Evolutionary conservation across 768 basidiomycete genomes (phyloP), one percentile per base, ranked within the genome.

Genomic region (Leccinum sublutescens): DNA sequence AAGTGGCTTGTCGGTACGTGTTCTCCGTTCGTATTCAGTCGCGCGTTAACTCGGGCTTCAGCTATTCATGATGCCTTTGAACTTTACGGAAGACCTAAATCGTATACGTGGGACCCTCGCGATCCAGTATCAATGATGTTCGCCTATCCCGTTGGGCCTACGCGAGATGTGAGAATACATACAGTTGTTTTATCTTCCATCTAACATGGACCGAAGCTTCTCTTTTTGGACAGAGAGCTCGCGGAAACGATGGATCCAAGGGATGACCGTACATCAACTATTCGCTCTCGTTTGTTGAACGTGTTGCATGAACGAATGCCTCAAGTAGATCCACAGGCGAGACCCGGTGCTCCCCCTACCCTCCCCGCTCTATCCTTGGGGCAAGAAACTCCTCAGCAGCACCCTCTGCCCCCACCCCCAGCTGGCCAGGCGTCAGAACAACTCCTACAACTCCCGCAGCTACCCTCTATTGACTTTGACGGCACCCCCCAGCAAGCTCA

Each of bases 51-150:
- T 17, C 50, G 60, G 59, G 47, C 59, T 19, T 55, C 64, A 91
- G 91, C 83, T 14, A 78, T 95, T 43, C 94, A 95, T 65, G 93
- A 94, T 70, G 85, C 88, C 2, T 97, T 95, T 70, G 82, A 82
- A 54, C 78, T 98, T 21, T 96, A 98, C 69, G 96, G 97, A 33
- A 83, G 96, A 50, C 94, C 95, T 5, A 82, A 84, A 23, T 75
- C 79, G 23, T 97, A 95, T 77, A 88, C 85, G 27, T 98, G 93
- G 93, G 91, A 98, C 67, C 91, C 91, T 54, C 82, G 89, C 14
- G 87, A 96, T 70, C 82, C 86, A 0, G 70, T 73, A 8, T 93
- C 91, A 10, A 81, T 96, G 73, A 95, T 98, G 87, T 98, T 95
- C 73, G 93, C 87, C 0, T 97, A 98, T 71, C 95, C 96, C 7